Evolutionary conservation across 2,329 filamentous ascomycete genomes (phyloP), one percentile per base, ranked within the genome.

Genomic region (Penicillium sp.): DNA sequence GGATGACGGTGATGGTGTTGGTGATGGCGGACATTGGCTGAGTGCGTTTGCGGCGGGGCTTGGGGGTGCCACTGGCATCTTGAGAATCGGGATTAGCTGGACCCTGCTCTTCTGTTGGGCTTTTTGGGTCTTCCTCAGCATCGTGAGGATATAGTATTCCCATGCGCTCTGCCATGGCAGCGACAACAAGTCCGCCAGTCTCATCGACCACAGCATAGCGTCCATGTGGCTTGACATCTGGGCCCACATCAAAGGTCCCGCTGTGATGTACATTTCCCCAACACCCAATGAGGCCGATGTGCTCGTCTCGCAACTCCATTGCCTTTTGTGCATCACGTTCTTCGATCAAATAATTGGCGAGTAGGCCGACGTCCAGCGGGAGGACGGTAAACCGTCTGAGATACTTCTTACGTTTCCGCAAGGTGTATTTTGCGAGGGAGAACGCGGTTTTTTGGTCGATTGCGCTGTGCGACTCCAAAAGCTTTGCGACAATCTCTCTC

Each of bases 381-480:
- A 95, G 70, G 1, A 93, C 82, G 0, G 87, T 89, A 64, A 99
- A 97, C 11, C 90, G 80, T 62, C 87, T 85, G 56, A 97, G 80
- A 67, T 95, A 97, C 72, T 99, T 99, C 67, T 86, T 91, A 56
- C 88, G 87, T 75, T 99, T 99, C 38, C 95, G 79, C 14, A 97
- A 76, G 64, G 93, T 95, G 72, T 99, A 99, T 70, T 99, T 99
- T 36, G 92, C 91, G 50, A 96, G 76, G 2, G 90, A 95, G 64
- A 95, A 99, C 0, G 84, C 80, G 0, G 93, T 97, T 77, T 99
- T 99, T 73, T 97, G 87, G 59, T 95, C 90, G 36, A 99, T 79
- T 1, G 86, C 88, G 14, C 88, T 85, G 70, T 99, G 93, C 36
- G 90, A 93, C 27, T 90, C 80, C 70, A 99, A 81, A 22, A 99